These are phyloP conservation scores for Chaetomium fimeti DNA, from an alignment of 495 filamentous ascomycete species.

Conservation along the genomic window DNA sequence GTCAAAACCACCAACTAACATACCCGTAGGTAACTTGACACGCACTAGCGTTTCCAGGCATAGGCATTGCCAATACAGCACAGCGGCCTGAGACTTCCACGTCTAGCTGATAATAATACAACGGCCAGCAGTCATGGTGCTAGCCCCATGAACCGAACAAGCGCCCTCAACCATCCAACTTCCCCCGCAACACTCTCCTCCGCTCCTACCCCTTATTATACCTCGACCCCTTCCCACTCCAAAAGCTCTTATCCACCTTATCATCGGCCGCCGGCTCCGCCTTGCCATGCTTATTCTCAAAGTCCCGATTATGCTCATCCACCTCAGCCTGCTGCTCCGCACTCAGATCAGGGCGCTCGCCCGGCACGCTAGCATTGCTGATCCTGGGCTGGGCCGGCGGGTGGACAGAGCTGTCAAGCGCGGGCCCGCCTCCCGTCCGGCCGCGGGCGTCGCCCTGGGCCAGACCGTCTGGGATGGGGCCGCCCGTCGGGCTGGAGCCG, in stretches of 20 bases:
- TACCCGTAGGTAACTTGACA: too few relatives aligned
- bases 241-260: constrained; percentile 52
- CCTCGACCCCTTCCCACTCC: constrained; percentile 35
- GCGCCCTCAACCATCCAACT: background rate
- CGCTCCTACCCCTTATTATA: background rate
- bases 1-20: too few relatives aligned
- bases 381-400: constrained; percentile 48
- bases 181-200: background rate
- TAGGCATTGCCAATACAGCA: background rate
- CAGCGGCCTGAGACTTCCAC: background rate
- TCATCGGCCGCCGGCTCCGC: constrained; percentile 41
- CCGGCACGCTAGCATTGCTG: constrained; percentile 41
- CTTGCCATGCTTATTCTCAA: constrained; percentile 49
- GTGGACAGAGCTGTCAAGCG: constrained; percentile 42
- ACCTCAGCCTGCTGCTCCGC: constrained; percentile 52
- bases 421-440: constrained; percentile 42
- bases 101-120: background rate
- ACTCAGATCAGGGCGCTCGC: constrained; percentile 37
- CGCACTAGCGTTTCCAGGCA: too few relatives aligned
- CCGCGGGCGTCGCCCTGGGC: constrained; percentile 37
- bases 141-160: too few relatives aligned
- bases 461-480: constrained; percentile 26
- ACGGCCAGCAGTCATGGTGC: background rate
- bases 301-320: constrained; percentile 51
- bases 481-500: constrained; percentile 28